These are phyloP conservation scores for Aspergillus unguis DNA, from an alignment of 2,329 filamentous ascomycete species.

Conservation along the genomic window DNA sequence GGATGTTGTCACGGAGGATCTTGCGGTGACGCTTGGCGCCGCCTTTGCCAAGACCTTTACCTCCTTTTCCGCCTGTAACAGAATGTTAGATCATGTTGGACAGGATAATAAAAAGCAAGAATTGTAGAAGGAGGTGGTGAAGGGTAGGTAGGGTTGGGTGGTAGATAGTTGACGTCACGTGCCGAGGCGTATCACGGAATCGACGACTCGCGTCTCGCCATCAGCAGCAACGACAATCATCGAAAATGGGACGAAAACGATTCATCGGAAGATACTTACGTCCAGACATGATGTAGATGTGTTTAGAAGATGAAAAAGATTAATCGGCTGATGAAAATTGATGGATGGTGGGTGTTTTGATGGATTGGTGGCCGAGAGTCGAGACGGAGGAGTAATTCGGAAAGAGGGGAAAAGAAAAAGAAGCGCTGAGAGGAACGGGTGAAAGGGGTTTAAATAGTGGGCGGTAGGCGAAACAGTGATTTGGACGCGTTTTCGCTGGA, in stretches of 20 bases:
- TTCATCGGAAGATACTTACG: conserved; percentile 31
- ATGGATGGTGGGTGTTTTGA: conserved; percentile 16
- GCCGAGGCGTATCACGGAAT: conserved; percentile 18
- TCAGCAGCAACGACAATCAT: background rate
- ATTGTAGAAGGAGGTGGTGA: background rate
- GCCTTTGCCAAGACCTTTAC: conserved; percentile 96
- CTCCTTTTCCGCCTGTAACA: conserved; percentile 78
- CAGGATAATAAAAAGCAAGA: background rate
- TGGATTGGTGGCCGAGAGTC: conserved; percentile 17
- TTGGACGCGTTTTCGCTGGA: conserved; percentile 5
- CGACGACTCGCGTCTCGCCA: background rate
- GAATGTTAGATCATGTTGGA: conserved; percentile 17
- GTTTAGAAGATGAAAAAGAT: conserved; percentile 10
- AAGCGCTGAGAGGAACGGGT: conserved; percentile 15
- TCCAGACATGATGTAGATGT: conserved; percentile 37
- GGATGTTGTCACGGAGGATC: conserved; percentile 99
- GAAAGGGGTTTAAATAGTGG: conserved; percentile 31
- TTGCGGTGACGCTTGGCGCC: conserved; percentile 99
- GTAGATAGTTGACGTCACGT: conserved; percentile 27
- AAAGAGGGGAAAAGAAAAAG: conserved; percentile 19
- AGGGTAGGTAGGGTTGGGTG: conserved; percentile 8
- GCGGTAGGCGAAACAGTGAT: conserved; percentile 22
- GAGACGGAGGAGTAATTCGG: conserved; percentile 12
- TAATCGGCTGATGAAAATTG: conserved; percentile 11
- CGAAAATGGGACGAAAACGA: background rate